Percentiles rank a stretch among this genome's conserved stretches.
These are phyloP conservation scores for Hypomontagnella submonticulosa DNA, from an alignment of 495 filamentous ascomycete species.

Conservation along the genomic window DNA sequence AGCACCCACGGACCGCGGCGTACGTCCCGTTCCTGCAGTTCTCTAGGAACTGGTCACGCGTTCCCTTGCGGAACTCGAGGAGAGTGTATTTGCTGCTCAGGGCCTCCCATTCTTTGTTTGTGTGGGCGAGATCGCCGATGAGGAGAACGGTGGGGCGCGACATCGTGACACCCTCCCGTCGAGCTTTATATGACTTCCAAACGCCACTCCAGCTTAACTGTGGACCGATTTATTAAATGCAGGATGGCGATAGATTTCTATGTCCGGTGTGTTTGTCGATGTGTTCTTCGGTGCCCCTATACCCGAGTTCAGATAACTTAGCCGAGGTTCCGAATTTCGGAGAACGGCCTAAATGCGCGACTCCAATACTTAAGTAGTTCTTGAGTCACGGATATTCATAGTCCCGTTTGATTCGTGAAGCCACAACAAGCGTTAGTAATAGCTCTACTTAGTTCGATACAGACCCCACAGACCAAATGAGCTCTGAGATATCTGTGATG, in stretches of 20 bases:
- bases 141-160: conserved; percentile 60
- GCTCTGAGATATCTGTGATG: too few species aligned
- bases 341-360: conserved; percentile 1
- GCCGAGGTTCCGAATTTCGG: conserved; percentile 38
- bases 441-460: too few species aligned
- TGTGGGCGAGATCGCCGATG: conserved; percentile 69
- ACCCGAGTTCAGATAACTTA: background rate
- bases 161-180: background rate
- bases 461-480: too few species aligned
- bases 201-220: background rate
- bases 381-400: too few species aligned
- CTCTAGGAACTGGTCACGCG: conserved; percentile 70
- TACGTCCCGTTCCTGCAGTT: conserved; percentile 77
- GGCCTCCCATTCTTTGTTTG: conserved; percentile 61
- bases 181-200: background rate
- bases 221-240: background rate
- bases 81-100: conserved; percentile 63
- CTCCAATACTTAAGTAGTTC: too few species aligned
- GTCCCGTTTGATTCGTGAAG: too few species aligned
- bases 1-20: conserved; percentile 73
- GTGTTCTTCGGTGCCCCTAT: background rate
- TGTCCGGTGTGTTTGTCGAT: background rate
- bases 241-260: background rate
- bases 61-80: conserved; percentile 61
- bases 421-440: too few species aligned